Percentiles rank a stretch among this genome's conserved stretches.
Evolutionary conservation across 1,139 yeast genomes (phyloP).

Genomic region (Pichia sp.): DNA sequence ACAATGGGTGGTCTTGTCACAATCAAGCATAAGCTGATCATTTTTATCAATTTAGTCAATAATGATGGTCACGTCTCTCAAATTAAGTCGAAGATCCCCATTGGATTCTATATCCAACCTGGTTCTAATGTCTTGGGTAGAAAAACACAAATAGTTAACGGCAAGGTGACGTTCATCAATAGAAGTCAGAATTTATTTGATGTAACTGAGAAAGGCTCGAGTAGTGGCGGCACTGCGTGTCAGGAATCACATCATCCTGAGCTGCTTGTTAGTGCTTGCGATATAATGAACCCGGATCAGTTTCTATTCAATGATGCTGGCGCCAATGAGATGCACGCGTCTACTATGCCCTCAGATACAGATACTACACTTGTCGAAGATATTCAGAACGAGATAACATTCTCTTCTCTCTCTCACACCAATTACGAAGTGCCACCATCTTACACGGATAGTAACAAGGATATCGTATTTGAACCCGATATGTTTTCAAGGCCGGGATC

Average conservation of each 20-base stretch:
- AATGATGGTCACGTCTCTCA: slow-evolving; percentile 68
- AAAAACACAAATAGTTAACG: slow-evolving; percentile 2
- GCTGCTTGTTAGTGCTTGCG: slow-evolving; percentile 4
- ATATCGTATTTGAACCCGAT: slow-evolving; percentile 18
- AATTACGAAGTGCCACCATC: slow-evolving; percentile 15
- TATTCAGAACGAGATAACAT: too few relatives aligned
- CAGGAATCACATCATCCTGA: slow-evolving; percentile 6
- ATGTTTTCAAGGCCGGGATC: too few relatives aligned
- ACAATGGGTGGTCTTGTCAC: slow-evolving; percentile 41
- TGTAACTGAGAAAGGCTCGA: neutral
- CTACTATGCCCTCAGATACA: too few relatives aligned
- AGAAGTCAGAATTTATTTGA: slow-evolving; percentile 8
- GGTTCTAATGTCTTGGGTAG: slow-evolving; percentile 5
- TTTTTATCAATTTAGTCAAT: slow-evolving; percentile 46
- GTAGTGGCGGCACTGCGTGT: too few relatives aligned
- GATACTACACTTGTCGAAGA: too few relatives aligned
- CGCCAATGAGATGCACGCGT: too few relatives aligned
- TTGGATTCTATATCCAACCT: slow-evolving; percentile 37
- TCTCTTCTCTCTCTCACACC: too few relatives aligned
- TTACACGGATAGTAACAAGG: slow-evolving; percentile 18
- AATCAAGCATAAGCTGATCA: slow-evolving; percentile 58
- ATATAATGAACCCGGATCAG: slow-evolving; percentile 10
- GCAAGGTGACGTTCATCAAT: slow-evolving; percentile 6
- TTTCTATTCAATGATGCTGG: slow-evolving; percentile 11
- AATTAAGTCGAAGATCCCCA: slow-evolving; percentile 67